phyloP scores from a whole-genome alignment of 139 green algal genomes.

The Eudorina sp. region DNA sequence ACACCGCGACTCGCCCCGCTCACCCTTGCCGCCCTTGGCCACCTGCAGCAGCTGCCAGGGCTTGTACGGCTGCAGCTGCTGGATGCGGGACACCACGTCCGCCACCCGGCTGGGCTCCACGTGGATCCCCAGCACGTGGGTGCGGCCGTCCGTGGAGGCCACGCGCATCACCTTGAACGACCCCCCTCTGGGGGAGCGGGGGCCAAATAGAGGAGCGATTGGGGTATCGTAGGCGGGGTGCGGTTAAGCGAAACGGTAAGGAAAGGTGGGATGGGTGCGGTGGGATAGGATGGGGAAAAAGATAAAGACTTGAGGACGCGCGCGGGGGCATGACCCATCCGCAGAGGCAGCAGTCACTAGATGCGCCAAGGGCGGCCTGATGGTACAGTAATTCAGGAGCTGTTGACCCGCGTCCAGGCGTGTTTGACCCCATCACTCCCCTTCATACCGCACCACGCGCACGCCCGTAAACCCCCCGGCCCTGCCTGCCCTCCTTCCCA shows the following conservation, averaged over 20 bases:
- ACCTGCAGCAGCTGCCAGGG: background rate
- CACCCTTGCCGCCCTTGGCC: too few relatives aligned
- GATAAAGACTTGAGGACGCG: background rate
- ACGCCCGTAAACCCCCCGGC: too few relatives aligned
- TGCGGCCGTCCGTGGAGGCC: background rate
- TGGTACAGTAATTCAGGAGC: too few relatives aligned
- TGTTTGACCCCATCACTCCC: too few relatives aligned
- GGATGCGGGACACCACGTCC: background rate
- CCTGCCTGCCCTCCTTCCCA: too few relatives aligned
- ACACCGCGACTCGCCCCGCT: too few relatives aligned
- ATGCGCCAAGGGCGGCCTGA: too few relatives aligned
- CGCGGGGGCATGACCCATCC: background rate
- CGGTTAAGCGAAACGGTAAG: background rate
- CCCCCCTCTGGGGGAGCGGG: too few relatives aligned
- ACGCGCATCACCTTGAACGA: conserved; percentile 31
- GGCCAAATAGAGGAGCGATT: too few relatives aligned
- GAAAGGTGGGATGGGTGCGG: background rate
- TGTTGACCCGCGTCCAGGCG: too few relatives aligned
- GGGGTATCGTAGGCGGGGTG: too few relatives aligned
- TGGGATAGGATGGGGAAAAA: background rate
- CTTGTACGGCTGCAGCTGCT: conserved; percentile 1
- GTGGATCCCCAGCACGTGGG: conserved; percentile 24
- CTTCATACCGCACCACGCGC: too few relatives aligned
- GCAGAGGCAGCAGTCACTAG: background rate
- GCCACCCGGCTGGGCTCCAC: background rate